Evolutionary conservation across 164 flowering plant species (phyloP).

Genomic region (Euptelea pleiosperma): DNA sequence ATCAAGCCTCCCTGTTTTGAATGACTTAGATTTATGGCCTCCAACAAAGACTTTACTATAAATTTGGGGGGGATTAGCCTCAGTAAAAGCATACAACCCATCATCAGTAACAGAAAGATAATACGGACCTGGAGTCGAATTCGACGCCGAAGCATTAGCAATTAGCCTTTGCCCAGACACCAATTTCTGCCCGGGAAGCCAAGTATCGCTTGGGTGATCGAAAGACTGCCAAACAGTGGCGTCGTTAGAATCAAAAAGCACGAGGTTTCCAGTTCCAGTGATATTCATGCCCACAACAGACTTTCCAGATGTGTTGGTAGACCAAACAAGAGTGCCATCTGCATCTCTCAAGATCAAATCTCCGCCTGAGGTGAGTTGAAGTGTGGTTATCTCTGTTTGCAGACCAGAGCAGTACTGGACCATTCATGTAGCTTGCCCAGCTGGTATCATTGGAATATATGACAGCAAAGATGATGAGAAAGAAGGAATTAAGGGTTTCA

Average conservation of each 20-base stretch:
- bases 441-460: no score
- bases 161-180: slow-evolving; percentile 10
- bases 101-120: not conserved
- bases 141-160: slow-evolving; percentile 13
- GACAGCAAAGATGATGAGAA: not conserved
- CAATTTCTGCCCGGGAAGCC: slow-evolving; percentile 25
- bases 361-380: slow-evolving; percentile 22
- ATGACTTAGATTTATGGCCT: slow-evolving; percentile 15
- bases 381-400: slow-evolving; percentile 20
- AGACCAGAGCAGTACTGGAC: slow-evolving; percentile 20
- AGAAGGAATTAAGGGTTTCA: not conserved
- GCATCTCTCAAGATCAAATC: slow-evolving; percentile 21
- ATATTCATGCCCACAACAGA: slow-evolving; percentile 20
- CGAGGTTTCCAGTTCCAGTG: slow-evolving; percentile 22
- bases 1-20: no score
- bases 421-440: no score
- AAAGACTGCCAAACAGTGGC: slow-evolving; percentile 28
- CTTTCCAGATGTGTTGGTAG: slow-evolving; percentile 19
- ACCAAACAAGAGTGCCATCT: slow-evolving; percentile 24
- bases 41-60: not conserved
- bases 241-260: slow-evolving; percentile 12
- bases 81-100: slow-evolving; percentile 13
- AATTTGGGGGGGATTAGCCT: slow-evolving; percentile 8
- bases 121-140: slow-evolving; percentile 14
- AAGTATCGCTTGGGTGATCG: slow-evolving; percentile 27